These are phyloP conservation scores for Cercospora sp. DNA, from an alignment of 2,329 filamentous ascomycete genomes.

Conservation along the genomic window DNA sequence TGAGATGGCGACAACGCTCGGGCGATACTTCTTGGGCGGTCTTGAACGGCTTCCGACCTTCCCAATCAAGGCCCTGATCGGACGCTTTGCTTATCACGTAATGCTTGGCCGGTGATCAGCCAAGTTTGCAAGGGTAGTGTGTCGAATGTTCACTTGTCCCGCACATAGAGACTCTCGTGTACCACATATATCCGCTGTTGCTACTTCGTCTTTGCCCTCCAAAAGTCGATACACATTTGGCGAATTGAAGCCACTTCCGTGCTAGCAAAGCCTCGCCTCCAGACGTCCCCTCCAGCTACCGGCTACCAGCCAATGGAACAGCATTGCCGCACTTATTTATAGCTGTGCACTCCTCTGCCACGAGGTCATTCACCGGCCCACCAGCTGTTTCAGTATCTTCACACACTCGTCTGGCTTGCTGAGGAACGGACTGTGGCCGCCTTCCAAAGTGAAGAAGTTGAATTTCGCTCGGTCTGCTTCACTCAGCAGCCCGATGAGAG, in stretches of 20 bases:
- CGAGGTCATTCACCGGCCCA: neutral
- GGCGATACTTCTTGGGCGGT: neutral
- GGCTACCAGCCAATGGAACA: neutral
- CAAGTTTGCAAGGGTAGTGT: neutral
- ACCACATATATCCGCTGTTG: neutral
- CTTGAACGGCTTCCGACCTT: constrained; percentile 3
- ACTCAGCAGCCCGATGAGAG: constrained; percentile 10
- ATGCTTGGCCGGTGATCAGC: neutral
- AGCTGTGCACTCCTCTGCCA: neutral
- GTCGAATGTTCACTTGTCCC: neutral
- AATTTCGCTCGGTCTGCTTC: constrained; percentile 13
- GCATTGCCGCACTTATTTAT: neutral
- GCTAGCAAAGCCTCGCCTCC: neutral
- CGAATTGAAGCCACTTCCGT: neutral
- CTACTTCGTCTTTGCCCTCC: neutral
- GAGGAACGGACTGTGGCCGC: constrained; percentile 26
- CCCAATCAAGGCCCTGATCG: neutral
- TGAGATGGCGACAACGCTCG: neutral
- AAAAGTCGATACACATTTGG: neutral
- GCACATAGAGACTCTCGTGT: neutral
- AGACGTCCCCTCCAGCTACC: neutral
- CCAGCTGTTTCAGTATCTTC: neutral
- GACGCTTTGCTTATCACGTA: neutral
- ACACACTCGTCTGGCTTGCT: constrained; percentile 22
- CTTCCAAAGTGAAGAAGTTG: constrained; percentile 18